Conservation (phyloP, 352 stramenopile species). For the Pythium oligandrum region DNA sequence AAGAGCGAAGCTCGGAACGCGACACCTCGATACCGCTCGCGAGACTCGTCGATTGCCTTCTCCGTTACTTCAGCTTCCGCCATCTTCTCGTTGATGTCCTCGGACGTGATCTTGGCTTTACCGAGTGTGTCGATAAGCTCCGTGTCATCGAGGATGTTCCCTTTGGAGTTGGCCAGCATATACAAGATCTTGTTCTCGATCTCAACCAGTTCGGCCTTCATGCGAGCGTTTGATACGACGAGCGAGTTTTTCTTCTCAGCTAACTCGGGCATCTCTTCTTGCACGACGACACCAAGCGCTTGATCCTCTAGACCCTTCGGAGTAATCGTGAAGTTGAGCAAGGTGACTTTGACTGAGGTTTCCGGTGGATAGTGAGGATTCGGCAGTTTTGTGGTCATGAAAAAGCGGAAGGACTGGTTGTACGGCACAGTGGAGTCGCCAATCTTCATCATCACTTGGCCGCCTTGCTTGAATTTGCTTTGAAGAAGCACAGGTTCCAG, state of each 20-base stretch:
- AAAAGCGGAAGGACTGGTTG: slow-evolving; percentile 88
- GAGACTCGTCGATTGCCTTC: slow-evolving; percentile 87
- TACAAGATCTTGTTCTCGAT: slow-evolving; percentile 94
- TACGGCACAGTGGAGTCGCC: slow-evolving; percentile 90
- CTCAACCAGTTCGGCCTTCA: slow-evolving; percentile 91
- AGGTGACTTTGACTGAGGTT: slow-evolving; percentile 89
- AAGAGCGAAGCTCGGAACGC: slow-evolving; percentile 87
- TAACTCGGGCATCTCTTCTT: slow-evolving; percentile 92
- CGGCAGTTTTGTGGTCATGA: slow-evolving; percentile 92
- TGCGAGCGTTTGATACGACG: slow-evolving; percentile 87
- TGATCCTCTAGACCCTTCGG: slow-evolving; percentile 89
- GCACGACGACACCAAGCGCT: slow-evolving; percentile 88
- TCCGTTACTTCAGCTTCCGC: slow-evolving; percentile 90
- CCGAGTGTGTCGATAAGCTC: slow-evolving; percentile 91
- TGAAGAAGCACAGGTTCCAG: slow-evolving; percentile 89
- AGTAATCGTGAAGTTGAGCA: slow-evolving; percentile 93
- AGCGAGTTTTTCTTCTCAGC: slow-evolving; percentile 93
- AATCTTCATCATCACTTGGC: slow-evolving; percentile 92
- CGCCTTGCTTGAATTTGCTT: slow-evolving; percentile 91
- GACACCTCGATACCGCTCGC: slow-evolving; percentile 86
- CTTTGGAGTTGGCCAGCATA: slow-evolving; percentile 91
- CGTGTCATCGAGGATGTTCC: slow-evolving; percentile 92
- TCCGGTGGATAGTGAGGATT: slow-evolving; percentile 93
- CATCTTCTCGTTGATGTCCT: slow-evolving; percentile 93
- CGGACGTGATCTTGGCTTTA: slow-evolving; percentile 89